Percentiles rank a stretch among this genome's conserved stretches.
phyloP scores from a whole-genome alignment of 495 filamentous ascomycete genomes.

The Penicillium coprophilum region DNA sequence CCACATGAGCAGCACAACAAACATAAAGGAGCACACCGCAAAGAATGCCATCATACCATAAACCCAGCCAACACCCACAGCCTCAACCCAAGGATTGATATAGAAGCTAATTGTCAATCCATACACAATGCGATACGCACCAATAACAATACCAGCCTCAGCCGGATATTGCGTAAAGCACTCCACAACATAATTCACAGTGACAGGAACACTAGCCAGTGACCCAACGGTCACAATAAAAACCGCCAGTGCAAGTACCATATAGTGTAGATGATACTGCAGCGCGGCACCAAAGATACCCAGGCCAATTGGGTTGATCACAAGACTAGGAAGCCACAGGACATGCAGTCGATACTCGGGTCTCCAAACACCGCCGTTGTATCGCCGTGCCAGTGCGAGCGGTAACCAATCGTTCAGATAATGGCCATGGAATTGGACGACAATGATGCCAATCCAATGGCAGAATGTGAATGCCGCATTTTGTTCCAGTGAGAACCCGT shows the following conservation, averaged over 20 bases:
- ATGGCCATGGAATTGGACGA: constrained; percentile 44
- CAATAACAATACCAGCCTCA: constrained; percentile 43
- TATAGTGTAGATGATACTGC: constrained; percentile 50
- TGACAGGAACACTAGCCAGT: constrained; percentile 41
- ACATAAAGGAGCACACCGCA: constrained; percentile 37
- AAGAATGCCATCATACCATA: constrained; percentile 55
- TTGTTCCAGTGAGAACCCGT: constrained; percentile 47
- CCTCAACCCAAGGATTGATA: constrained; percentile 45
- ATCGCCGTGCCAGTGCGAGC: constrained; percentile 35
- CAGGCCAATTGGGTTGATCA: constrained; percentile 48
- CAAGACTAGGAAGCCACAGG: constrained; percentile 44
- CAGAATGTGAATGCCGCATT: constrained; percentile 51
- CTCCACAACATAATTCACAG: constrained; percentile 52
- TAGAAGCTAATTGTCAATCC: constrained; percentile 50
- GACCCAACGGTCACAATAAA: constrained; percentile 47
- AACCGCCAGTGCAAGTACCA: constrained; percentile 46
- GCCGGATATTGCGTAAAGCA: constrained; percentile 43
- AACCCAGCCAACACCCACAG: constrained; percentile 49
- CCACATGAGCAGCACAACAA: constrained; percentile 36
- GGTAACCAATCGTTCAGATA: constrained; percentile 48
- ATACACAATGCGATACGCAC: constrained; percentile 42
- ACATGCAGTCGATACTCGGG: constrained; percentile 53
- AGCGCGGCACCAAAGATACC: constrained; percentile 50
- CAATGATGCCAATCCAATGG: constrained; percentile 48
- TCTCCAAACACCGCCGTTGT: constrained; percentile 45